Percentiles rank a stretch among this genome's conserved stretches.
These are phyloP conservation scores for Emericellopsis atlantica DNA, from an alignment of 2,329 filamentous ascomycete species.

Conservation along the genomic window DNA sequence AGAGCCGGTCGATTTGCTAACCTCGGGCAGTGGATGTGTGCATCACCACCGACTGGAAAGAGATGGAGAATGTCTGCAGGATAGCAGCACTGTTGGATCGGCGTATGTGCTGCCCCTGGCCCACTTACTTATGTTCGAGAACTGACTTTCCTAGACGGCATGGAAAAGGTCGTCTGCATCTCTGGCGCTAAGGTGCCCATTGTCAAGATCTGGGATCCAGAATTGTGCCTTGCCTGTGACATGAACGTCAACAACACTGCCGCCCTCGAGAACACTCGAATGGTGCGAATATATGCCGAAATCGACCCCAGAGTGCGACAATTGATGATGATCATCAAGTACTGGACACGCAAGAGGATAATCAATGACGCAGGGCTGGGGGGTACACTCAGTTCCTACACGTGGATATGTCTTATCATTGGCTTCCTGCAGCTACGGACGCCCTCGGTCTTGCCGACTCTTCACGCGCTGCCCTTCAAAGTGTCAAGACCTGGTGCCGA, in stretches of 20 bases:
- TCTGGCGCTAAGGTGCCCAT: conserved; percentile 94
- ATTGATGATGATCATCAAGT: conserved; percentile 91
- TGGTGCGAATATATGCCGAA: conserved; percentile 95
- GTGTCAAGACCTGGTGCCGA: conserved; percentile 47
- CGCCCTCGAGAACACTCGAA: conserved; percentile 88
- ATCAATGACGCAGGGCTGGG: conserved; percentile 97
- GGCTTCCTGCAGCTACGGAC: conserved; percentile 85
- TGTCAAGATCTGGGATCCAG: conserved; percentile 97
- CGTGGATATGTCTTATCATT: conserved; percentile 98
- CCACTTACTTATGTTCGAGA: neutral
- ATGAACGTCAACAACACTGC: conserved; percentile 98
- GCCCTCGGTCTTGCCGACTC: conserved; percentile 70
- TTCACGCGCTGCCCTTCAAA: conserved; percentile 55
- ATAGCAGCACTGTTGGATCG: conserved; percentile 76
- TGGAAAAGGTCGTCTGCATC: conserved; percentile 93
- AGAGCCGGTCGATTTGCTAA: conserved; percentile 13
- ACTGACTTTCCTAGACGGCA: conserved; percentile 55
- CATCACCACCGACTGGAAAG: conserved; percentile 83
- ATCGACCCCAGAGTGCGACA: conserved; percentile 84
- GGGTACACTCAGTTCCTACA: conserved; percentile 92
- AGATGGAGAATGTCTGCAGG: conserved; percentile 79
- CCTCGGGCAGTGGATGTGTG: conserved; percentile 67
- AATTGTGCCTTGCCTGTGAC: conserved; percentile 78
- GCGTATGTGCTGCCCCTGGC: conserved; percentile 44
- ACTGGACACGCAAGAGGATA: conserved; percentile 89